These are phyloP conservation scores for Hypomyces rosellus DNA, from an alignment of 2,329 filamentous ascomycete species.

Conservation along the genomic window DNA sequence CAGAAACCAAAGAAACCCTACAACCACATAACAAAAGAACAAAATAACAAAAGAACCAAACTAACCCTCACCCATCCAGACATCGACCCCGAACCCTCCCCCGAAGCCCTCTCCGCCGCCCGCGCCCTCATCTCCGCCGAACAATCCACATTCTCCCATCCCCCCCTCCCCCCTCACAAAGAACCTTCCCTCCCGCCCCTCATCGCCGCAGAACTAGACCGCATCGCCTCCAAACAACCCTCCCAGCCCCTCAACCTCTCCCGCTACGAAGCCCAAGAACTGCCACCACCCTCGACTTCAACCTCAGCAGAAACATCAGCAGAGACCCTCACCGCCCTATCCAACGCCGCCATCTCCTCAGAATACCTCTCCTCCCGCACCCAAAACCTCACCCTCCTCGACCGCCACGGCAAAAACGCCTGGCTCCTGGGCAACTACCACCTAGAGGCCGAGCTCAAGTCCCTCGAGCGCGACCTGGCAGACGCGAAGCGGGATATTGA, in stretches of 20 bases:
- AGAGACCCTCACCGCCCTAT: slow-evolving; percentile 33
- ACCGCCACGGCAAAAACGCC: slow-evolving; percentile 77
- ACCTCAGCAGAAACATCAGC: slow-evolving; percentile 1
- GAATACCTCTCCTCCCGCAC: slow-evolving; percentile 47
- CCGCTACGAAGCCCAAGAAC: slow-evolving; percentile 73
- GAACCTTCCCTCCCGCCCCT: slow-evolving; percentile 56
- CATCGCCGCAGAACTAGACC: slow-evolving; percentile 62
- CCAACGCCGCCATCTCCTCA: slow-evolving; percentile 43
- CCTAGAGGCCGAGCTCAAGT: slow-evolving; percentile 59
- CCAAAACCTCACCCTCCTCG: slow-evolving; percentile 63
- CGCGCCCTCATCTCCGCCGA: slow-evolving; percentile 65
- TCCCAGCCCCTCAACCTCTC: slow-evolving; percentile 58
- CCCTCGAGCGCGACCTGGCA: slow-evolving; percentile 69
- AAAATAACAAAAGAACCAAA: slow-evolving; percentile 15
- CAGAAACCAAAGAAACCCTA: no score
- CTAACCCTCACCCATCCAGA: slow-evolving; percentile 45
- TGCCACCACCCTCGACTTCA: slow-evolving; percentile 28
- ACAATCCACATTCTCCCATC: slow-evolving; percentile 38
- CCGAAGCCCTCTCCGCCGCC: slow-evolving; percentile 57
- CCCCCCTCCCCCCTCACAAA: slow-evolving; percentile 36
- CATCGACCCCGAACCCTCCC: slow-evolving; percentile 68
- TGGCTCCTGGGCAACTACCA: slow-evolving; percentile 85
- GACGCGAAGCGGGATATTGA: slow-evolving; percentile 64
- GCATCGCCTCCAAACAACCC: slow-evolving; percentile 44
- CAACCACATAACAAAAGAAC: no score